Percentiles rank a stretch among this genome's conserved stretches.
These are phyloP conservation scores for Metarhizium sp. DNA, from an alignment of 2,329 filamentous ascomycete genomes.

Conservation along the genomic window DNA sequence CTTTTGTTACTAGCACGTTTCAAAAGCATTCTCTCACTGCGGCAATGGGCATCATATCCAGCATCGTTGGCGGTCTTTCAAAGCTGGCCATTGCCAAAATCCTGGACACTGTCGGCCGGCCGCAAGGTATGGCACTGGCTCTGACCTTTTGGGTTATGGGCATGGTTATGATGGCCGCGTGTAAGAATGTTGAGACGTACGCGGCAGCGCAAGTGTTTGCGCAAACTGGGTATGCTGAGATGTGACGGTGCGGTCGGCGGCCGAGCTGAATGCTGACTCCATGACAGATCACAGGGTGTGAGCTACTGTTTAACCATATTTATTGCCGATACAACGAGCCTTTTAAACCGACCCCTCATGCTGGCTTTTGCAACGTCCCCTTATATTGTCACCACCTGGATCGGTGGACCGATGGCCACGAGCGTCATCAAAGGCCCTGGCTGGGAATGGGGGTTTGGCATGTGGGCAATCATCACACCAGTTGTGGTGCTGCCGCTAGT, in stretches of 20 bases:
- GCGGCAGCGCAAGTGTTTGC: constrained; percentile 53
- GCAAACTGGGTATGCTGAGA: not conserved
- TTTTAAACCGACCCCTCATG: constrained; percentile 37
- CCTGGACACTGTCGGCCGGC: too few relatives aligned
- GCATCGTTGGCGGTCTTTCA: too few relatives aligned
- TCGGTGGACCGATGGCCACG: constrained; percentile 39
- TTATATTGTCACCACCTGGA: constrained; percentile 22
- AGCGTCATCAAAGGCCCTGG: constrained; percentile 29
- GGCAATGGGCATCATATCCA: too few relatives aligned
- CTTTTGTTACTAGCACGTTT: too few relatives aligned
- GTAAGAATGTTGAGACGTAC: constrained; percentile 28
- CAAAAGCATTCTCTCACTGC: too few relatives aligned
- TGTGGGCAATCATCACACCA: constrained; percentile 55
- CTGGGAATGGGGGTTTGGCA: constrained; percentile 57
- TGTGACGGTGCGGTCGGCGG: too few relatives aligned
- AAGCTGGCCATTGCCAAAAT: too few relatives aligned
- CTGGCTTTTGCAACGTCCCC: constrained; percentile 55
- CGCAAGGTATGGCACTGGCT: too few relatives aligned
- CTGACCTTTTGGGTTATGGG: constrained; percentile 29
- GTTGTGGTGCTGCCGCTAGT: constrained; percentile 18
- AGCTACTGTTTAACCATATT: too few relatives aligned
- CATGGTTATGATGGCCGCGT: constrained; percentile 53
- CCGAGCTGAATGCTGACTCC: too few relatives aligned
- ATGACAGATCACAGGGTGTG: too few relatives aligned
- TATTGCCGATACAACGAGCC: too few relatives aligned